Base-by-base conservation (phyloP, 2,329 filamentous ascomycete genomes). In the Alternaria postmessia region DNA sequence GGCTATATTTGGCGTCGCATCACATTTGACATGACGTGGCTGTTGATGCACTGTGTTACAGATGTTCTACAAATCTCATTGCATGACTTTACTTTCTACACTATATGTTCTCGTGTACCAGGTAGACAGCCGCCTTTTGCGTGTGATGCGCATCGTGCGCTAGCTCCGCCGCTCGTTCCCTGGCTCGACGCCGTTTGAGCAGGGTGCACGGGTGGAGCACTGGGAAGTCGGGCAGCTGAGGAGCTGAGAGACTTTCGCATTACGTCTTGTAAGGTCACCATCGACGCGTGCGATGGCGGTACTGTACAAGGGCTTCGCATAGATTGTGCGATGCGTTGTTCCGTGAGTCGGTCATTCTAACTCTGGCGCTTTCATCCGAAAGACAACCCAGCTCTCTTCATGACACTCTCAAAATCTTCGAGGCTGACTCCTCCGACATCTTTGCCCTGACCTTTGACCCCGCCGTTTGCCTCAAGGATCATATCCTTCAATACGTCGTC, bases 381-480 rank as follows among this genome's bases (percentile, higher is more conserved):
- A 1, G 70, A 72, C 38, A 94, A 89, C 1, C 93, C 93, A 6
- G 93, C 94, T 70, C 91, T 84, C 66, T 84, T 87, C 93, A 97
- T 94, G 5, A 97, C 91, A 55, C 87, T 87, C 79, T 93, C 90
- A 80, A 97, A 97, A 73, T 97, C 92, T 53, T 91, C 89, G 73
- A 89, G 83, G 41, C 83, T 87, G 9, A 96, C 94, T 7, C 91
- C 92, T 57, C 83, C 86, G 26, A 67, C 59, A 48, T 76, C 87
- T 11, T 91, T 86, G 16, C 91, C 89, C 4, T 71, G 70, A 6
- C 68, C 70, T 51, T 73, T 73, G 26, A 85, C 88, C 1, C 92
- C 93, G 3, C 91, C 92, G 78, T 96, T 97, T 49, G 94, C 95
- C 83, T 98, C 94, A 49, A 93, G 82, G 59, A 99, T 90, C 95